Evolutionary conservation across 257 asterid species (phyloP), one percentile per base, ranked within the genome.

Genomic region (Solanum arcanum): DNA sequence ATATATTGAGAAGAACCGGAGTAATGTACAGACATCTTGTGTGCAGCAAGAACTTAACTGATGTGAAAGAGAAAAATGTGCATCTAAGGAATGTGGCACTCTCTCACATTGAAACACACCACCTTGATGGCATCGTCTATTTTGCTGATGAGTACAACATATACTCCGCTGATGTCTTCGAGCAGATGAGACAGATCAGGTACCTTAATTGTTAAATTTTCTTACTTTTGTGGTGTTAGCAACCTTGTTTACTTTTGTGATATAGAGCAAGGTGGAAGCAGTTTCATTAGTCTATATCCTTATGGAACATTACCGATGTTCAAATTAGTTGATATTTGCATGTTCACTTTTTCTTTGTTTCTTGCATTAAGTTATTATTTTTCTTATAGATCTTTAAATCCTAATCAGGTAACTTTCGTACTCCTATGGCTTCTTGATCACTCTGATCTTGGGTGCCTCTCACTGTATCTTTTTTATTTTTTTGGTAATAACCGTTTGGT

Each of bases 161-260:
- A 44, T 95, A 93, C 84, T 86, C 93, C 9, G 83, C 89, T 52
- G 91, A 75, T 87, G 92, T 95, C 87, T 94, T 94, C 77, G 89
- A 91, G 49, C 95, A 94, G 87, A 94, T 95, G 94, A 92, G 98
- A 90, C 92, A 89, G 75, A 93, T 94, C 91, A 95, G 98, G 98
- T 95, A 91, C 90, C 89, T 80, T 80, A 73, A 60, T 25, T 78
- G 66, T 80, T 47, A 18, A 44, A 16, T 80, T 78, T 29, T 80
- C 68, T 47, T 47, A 47, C 42, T 47, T 80, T 47, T 35, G 23
- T 18, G 20, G 6, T 80, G 68, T 47, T 80, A 80, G 20, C 84
- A 29, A 46, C 68, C 29, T 47, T 80, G 68, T 18, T 80, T 49
- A 80, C 68, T 47, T 77, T 80, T 47, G 27, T 47, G 44, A 18